Evolutionary conservation across 257 asterid species (phyloP), one percentile per base, ranked within the genome.

Genomic region (Solanum tarapatanum): DNA sequence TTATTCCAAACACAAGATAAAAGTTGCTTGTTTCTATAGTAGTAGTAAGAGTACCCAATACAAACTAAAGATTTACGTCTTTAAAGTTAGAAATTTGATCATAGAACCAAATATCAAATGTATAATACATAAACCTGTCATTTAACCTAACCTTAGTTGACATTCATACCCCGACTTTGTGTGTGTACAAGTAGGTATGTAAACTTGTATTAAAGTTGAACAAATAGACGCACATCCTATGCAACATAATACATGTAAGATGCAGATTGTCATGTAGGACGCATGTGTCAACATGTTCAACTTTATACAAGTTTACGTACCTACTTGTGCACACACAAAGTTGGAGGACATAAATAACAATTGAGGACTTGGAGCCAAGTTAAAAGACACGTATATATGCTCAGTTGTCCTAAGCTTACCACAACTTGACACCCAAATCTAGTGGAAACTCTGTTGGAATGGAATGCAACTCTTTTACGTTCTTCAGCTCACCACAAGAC

Each of bases 231-330:
- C 60, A 48, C 9, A 51, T 51, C 9, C 9, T 51, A 51, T 17
- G 62, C n/a, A 51, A 51, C 62, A 51, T 51, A 51, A 17, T 51
- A 17, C 62, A 51, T 51, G n/a, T 51, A 51, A 51, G 62, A 51
- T 17, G 62, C 0, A 17, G 9, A 16, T 51, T 51, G 9, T 51
- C n/a, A 0, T 0, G 9, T 51, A 6, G n/a, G 8, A 51, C n/a
- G n/a, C 9, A 51, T 51, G n/a, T 51, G n/a, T 51, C 3, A 8
- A 60, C n/a, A 6, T 23, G 12, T 21, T 13, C n/a, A 13, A 19
- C 14, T 32, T 7, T n/a, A 16, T 32, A 32, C 37, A 7, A 8
- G 10, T 21, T 58, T 21, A 58, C 1, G 5, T 7, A 58, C 5
- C 66, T 19, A 55, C 2, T 7, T 17, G 21, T 48, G n/a, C n/a